Evolutionary conservation across 495 filamentous ascomycete species (phyloP), one percentile per base, ranked within the genome.

Genomic region (Aspergillus kassunensis): DNA sequence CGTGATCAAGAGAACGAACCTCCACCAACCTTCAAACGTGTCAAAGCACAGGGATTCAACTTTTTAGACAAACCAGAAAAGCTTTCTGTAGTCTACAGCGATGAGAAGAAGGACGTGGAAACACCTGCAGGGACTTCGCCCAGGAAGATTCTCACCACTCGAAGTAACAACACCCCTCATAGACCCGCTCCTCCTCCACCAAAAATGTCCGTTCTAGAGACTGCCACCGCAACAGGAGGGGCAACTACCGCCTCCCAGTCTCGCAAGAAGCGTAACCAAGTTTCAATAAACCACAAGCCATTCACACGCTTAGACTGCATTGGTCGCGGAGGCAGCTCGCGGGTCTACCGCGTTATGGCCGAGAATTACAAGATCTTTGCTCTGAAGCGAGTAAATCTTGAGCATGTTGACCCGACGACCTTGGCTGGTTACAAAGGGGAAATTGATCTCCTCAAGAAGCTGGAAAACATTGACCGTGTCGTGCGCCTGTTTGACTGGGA

Each of bases 291-390:
- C 63, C 89, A 90, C 62, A 95, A 93, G 63, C 81, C 81, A 16
- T 98, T 95, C 62, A 90, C 87, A 13, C 81, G 90, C 19, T 78
- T 97, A 47, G 92, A 95, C 63, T 87, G 84, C 49, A 86, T 98
- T 47, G 93, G 95, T 2, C 85, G 90, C 35, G 93, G 93, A 49
- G 93, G 93, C 19, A 96, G 89, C 53, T 88, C 88, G 25, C 87
- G 91, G 57, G 93, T 98, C 1, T 98, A 96, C 64, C 87, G 91
- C 35, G 93, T 98, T 6, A 95, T 96, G 79, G 92, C 93, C 0
- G 95, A 97, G 61, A 97, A 93, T 63, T 90, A 85, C 55, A 95
- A 91, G 68, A 88, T 93, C 63, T 90, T 96, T 60, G 93, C 93
- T 1, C 71, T 98, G 49, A 98, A 98, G 71, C 80, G 89, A 36